Base-by-base conservation (phyloP, 257 asterid genomes). In the Osmanthus fragrans region DNA sequence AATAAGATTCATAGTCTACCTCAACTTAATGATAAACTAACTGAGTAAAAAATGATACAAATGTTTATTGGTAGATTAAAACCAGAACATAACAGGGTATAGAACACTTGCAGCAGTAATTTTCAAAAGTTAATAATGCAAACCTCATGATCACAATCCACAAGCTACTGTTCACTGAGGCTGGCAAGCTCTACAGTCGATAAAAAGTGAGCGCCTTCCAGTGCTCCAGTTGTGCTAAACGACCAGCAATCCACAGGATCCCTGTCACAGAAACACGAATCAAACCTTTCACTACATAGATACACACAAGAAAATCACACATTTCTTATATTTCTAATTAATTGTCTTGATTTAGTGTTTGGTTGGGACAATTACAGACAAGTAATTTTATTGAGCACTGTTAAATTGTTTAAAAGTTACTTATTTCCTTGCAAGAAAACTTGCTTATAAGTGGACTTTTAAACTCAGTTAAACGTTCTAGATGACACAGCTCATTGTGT, bases 241-340 rank as follows among this genome's bases (percentile, higher is more conserved):
- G 99, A 89, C 99, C 99, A 94, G 87, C 99, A 94, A 95, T 6
- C 99, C 98, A 36, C 99, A 95, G 3, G 97, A 84, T 1, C 99
- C 99, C 99, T 95, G 80, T 67, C 63, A 45, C 16, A 77, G 42
- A 21, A 36, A 34, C 71, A 76, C 45, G 81, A 66, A 71, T 16
- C 34, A 74, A 64, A 42, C 51, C 65, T 73, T 29, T 67, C 19
- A 60, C 60, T 5, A 66, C 5, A 60, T 30, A 25, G 0, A 66
- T 47, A 15, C 23, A 73, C 23, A 32, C 12, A 42, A 60, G 23
- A 60, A 25, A 60, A 51, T 15, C 60, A 51, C 7, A 15, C 15
- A 51, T 4, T n/a, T 51, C 60, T 51, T 13, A 51, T 16, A 47
- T 18, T 18, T 4, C n/a, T 18, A 47, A 51, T 51, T 19, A 51